Percentiles rank a stretch among this genome's conserved stretches.
Conservation (phyloP, 1,284 basidiomycete species). For the Pseudozyma hubeiensis region DNA sequence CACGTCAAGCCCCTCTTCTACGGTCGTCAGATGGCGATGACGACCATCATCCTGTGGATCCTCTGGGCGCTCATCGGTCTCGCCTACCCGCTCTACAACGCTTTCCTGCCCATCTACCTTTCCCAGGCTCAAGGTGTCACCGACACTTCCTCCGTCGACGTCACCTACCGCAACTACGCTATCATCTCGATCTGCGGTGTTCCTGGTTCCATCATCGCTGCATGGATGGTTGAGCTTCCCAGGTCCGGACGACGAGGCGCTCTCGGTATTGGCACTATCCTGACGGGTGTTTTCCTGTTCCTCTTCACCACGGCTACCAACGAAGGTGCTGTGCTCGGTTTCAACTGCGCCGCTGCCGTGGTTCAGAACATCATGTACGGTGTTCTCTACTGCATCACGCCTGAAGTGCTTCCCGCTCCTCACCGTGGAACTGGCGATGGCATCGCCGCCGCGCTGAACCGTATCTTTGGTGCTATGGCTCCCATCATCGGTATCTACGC, state of each 20-base stretch:
- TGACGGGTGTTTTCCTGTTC: constrained; percentile 68
- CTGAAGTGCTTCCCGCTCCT: constrained; percentile 65
- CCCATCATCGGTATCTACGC: constrained; percentile 66
- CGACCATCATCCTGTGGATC: constrained; percentile 56
- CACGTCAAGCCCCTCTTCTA: constrained; percentile 64
- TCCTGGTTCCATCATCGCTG: constrained; percentile 65
- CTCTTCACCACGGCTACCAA: constrained; percentile 58
- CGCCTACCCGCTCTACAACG: constrained; percentile 68
- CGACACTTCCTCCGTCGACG: constrained; percentile 22
- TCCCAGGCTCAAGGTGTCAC: constrained; percentile 29
- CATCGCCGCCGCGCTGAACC: constrained; percentile 62
- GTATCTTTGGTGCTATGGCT: constrained; percentile 62
- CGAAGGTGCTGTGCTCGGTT: constrained; percentile 54
- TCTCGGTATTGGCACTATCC: constrained; percentile 64
- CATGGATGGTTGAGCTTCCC: constrained; percentile 65
- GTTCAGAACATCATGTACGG: constrained; percentile 61
- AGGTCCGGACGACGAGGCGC: constrained; percentile 64
- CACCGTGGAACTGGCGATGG: constrained; percentile 67
- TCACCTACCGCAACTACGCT: constrained; percentile 66
- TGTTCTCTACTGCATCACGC: constrained; percentile 61
- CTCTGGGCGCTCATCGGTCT: constrained; percentile 67
- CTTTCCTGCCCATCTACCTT: constrained; percentile 66
- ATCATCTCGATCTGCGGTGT: constrained; percentile 67
- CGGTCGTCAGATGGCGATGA: constrained; percentile 59
- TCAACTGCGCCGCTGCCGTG: constrained; percentile 61